Evolutionary conservation across 192 early-diverging fungal species (phyloP).

Genomic region (Allomyces javanicus): DNA sequence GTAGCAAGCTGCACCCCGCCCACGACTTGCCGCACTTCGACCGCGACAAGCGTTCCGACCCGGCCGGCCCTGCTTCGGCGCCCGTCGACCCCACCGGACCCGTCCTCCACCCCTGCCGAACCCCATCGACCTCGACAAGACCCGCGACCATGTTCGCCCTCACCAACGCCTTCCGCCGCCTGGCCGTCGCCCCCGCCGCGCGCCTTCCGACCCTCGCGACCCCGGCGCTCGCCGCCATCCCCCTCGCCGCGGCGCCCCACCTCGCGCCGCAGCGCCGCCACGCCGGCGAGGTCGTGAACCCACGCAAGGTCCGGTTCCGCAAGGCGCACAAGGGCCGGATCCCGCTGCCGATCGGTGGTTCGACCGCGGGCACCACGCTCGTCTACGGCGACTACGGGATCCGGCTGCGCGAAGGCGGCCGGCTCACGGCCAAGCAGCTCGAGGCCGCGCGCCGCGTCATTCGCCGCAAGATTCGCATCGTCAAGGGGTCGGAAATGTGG

Average conservation of each 20-base stretch:
- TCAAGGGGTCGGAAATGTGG: slow-evolving; percentile 72
- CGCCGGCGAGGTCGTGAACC: slow-evolving; percentile 32
- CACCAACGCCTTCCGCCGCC: neutral
- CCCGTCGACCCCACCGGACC: too few relatives aligned
- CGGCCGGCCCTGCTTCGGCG: too few relatives aligned
- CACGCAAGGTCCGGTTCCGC: slow-evolving; percentile 49
- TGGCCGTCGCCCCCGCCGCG: neutral
- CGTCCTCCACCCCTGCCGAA: too few relatives aligned
- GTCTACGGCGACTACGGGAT: slow-evolving; percentile 83
- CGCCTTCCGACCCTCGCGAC: neutral
- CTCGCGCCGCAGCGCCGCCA: neutral
- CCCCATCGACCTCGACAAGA: too few relatives aligned
- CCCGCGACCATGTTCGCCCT: neutral
- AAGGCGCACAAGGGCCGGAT: slow-evolving; percentile 79
- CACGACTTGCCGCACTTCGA: too few relatives aligned
- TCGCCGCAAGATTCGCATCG: slow-evolving; percentile 57
- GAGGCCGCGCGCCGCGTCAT: slow-evolving; percentile 52
- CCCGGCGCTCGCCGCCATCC: neutral
- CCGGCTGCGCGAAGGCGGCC: slow-evolving; percentile 62
- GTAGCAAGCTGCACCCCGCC: too few relatives aligned
- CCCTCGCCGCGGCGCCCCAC: neutral
- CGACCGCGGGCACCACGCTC: slow-evolving; percentile 68
- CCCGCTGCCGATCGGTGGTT: slow-evolving; percentile 58
- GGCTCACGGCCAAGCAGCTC: slow-evolving; percentile 64
- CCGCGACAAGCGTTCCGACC: too few relatives aligned